A percentile compares a stretch with the other conserved stretches of the same genome.
Conservation (phyloP, 176 grass and related monocot species). For the Typha latifolia region DNA sequence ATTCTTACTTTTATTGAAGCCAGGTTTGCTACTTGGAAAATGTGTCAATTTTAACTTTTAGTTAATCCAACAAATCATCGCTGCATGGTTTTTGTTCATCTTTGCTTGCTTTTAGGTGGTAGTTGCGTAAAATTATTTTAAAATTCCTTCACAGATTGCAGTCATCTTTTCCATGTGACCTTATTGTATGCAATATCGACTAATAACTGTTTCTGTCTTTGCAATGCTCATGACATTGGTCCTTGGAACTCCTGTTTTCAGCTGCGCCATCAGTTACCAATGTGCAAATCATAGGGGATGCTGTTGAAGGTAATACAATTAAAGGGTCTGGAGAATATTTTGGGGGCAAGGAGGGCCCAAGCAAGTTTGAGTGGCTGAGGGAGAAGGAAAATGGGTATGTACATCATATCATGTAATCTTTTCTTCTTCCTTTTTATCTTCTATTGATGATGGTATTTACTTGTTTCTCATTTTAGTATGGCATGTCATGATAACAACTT, state of each 20-base stretch:
- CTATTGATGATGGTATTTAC: background rate
- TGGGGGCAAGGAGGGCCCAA: constrained; percentile 83
- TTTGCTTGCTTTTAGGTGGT: no score
- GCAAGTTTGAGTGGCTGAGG: constrained; percentile 81
- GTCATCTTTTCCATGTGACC: no score
- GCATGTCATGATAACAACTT: background rate
- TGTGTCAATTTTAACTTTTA: no score
- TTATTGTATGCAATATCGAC: no score
- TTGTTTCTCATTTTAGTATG: background rate
- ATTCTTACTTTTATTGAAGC: no score
- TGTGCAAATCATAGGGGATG: constrained; percentile 69
- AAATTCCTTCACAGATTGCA: no score
- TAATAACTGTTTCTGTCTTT: no score
- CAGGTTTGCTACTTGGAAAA: no score
- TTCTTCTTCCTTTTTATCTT: constrained; percentile 7
- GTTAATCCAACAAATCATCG: no score
- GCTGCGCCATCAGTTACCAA: constrained; percentile 82
- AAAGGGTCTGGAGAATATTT: constrained; percentile 71
- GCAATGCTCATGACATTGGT: background rate
- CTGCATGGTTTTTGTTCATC: no score
- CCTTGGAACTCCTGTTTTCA: constrained; percentile 37
- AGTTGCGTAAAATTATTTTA: no score
- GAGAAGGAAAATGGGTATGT: constrained; percentile 72
- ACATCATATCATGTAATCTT: background rate
- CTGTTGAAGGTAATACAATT: constrained; percentile 63